Conservation (phyloP, 2,329 filamentous ascomycete genomes). For the Purpureocillium lavendulum region DNA sequence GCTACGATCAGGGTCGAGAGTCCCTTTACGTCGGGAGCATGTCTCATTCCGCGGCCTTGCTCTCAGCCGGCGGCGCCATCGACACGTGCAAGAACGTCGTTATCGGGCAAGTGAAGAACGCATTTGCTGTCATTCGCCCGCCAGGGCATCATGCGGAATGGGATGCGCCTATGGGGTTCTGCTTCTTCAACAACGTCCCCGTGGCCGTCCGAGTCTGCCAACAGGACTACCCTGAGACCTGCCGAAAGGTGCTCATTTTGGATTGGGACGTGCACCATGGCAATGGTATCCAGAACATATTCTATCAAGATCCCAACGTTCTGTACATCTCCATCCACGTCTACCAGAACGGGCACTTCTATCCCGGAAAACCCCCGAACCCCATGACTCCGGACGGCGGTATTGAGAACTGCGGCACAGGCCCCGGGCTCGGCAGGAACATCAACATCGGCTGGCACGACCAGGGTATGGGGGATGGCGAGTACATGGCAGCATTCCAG, state of each 20-base stretch:
- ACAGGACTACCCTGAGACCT: slow-evolving; percentile 66
- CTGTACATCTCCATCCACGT: slow-evolving; percentile 95
- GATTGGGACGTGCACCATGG: slow-evolving; percentile 83
- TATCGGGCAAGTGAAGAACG: slow-evolving; percentile 77
- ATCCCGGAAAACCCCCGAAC: slow-evolving; percentile 60
- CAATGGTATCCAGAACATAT: slow-evolving; percentile 93
- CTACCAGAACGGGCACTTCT: slow-evolving; percentile 75
- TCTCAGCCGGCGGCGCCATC: slow-evolving; percentile 88
- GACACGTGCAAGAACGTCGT: slow-evolving; percentile 93
- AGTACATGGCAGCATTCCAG: slow-evolving; percentile 95
- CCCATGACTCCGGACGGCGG: slow-evolving; percentile 51
- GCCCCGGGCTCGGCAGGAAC: slow-evolving; percentile 49
- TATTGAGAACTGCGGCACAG: slow-evolving; percentile 49
- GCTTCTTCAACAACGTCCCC: slow-evolving; percentile 95
- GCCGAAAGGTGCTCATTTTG: slow-evolving; percentile 83
- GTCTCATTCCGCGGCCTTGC: slow-evolving; percentile 70
- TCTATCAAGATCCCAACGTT: slow-evolving; percentile 89
- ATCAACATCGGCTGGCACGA: slow-evolving; percentile 61
- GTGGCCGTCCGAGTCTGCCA: slow-evolving; percentile 88
- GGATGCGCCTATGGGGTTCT: slow-evolving; percentile 84
- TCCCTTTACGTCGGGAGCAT: slow-evolving; percentile 78
- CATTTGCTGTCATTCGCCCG: slow-evolving; percentile 88
- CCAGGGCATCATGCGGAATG: slow-evolving; percentile 93
- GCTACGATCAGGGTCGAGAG: slow-evolving; percentile 56
- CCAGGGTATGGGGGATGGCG: slow-evolving; percentile 85